phyloP scores from a whole-genome alignment of 108 stramenopile species.

The Aurantiochytrium sp. region DNA sequence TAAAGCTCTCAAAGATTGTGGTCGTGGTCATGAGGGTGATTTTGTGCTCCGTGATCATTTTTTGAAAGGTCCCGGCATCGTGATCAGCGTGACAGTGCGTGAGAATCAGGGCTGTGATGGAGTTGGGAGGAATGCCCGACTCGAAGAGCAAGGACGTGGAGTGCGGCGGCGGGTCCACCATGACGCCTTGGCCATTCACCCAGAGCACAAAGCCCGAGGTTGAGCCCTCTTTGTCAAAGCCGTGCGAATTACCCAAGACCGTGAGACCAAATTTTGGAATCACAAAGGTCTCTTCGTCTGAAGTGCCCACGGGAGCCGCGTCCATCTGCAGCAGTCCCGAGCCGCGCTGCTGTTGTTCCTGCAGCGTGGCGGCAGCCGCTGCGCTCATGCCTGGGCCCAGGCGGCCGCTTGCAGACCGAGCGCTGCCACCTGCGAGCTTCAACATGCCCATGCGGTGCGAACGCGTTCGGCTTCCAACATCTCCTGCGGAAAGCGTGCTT shows the following conservation, averaged over 20 bases:
- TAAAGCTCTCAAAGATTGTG: conserved; percentile 32
- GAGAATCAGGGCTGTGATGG: conserved; percentile 25
- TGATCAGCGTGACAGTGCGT: conserved; percentile 38
- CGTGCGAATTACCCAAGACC: conserved; percentile 82
- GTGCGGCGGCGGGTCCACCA: conserved; percentile 16
- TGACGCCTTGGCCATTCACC: conserved; percentile 21
- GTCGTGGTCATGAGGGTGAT: conserved; percentile 26
- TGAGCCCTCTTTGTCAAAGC: conserved; percentile 52
- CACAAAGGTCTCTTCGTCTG: conserved; percentile 21
- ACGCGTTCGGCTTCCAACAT: too few relatives aligned
- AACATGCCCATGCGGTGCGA: too few relatives aligned
- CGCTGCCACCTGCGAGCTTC: too few relatives aligned
- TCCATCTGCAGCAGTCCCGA: too few relatives aligned
- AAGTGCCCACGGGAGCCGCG: too few relatives aligned
- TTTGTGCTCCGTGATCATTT: conserved; percentile 21
- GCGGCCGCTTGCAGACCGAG: too few relatives aligned
- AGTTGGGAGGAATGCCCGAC: conserved; percentile 20
- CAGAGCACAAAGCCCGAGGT: conserved; percentile 37
- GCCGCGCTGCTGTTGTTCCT: neutral
- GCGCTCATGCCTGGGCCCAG: neutral
- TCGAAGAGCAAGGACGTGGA: neutral
- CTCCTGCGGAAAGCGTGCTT: too few relatives aligned
- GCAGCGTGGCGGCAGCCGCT: neutral
- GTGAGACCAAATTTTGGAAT: conserved; percentile 86
- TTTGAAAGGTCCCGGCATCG: conserved; percentile 34